Conservation (phyloP, 805 yeast species). For the Pichia rugopelliculosa region DNA sequence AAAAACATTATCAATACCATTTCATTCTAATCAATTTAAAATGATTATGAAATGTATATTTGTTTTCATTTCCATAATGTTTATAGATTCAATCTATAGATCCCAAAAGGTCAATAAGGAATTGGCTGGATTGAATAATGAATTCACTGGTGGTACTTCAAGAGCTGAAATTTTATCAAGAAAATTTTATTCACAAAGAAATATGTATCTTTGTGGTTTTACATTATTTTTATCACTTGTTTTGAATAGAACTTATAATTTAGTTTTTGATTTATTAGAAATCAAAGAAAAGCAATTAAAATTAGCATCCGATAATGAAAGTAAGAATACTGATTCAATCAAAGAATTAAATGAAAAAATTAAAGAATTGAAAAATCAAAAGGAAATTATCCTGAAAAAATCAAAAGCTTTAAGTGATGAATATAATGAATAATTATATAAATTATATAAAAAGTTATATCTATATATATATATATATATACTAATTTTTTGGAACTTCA, state of each 20-base stretch:
- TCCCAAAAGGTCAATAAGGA: conserved; percentile 65
- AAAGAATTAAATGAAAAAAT: conserved; percentile 39
- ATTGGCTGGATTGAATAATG: conserved; percentile 23
- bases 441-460: not conserved
- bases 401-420: conserved; percentile 59
- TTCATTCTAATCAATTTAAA: conserved; percentile 62
- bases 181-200: conserved; percentile 92
- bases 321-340: conserved; percentile 1
- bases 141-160: conserved; percentile 34
- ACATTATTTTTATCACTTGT: conserved; percentile 84
- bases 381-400: conserved; percentile 64
- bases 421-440: conserved; percentile 35
- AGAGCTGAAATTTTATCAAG: conserved; percentile 84
- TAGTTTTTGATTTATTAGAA: conserved; percentile 65
- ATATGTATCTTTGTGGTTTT: conserved; percentile 92
- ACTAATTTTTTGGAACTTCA: conserved; percentile 21
- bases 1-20: conserved; percentile 56
- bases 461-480: not conserved
- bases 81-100: conserved; percentile 82
- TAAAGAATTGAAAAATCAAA: conserved; percentile 54
- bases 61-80: conserved; percentile 75
- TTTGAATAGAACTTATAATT: conserved; percentile 72
- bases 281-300: conserved; percentile 47
- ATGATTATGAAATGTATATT: conserved; percentile 74
- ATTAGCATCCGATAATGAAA: conserved; percentile 7